Evolutionary conservation across 176 grass and related monocot species (phyloP).

Genomic region (Lolium rigidum): DNA sequence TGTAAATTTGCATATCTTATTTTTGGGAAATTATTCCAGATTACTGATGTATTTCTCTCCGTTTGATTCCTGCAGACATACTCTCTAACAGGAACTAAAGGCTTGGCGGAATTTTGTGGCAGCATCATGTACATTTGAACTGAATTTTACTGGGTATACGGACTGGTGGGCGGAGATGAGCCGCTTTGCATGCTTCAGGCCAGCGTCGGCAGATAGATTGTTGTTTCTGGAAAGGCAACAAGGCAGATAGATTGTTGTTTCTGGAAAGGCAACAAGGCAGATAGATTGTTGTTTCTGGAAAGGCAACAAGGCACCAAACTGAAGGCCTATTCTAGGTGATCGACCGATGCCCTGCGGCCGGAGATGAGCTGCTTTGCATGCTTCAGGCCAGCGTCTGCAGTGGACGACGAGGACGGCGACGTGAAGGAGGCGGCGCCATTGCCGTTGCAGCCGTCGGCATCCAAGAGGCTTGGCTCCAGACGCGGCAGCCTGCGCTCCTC

Average conservation of each 20-base stretch:
- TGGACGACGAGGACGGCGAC: slow-evolving; percentile 14
- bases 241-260: not conserved
- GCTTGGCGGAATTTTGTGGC: slow-evolving; percentile 32
- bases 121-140: slow-evolving; percentile 60
- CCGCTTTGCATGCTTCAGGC: too few species aligned
- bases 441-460: not conserved
- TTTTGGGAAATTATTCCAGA: too few species aligned
- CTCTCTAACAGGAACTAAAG: slow-evolving; percentile 41
- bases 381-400: slow-evolving; percentile 34
- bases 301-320: not conserved
- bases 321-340: not conserved
- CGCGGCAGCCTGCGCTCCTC: not conserved
- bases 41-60: slow-evolving; percentile 17
- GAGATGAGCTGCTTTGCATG: slow-evolving; percentile 51
- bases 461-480: slow-evolving; percentile 18
- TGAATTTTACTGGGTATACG: slow-evolving; percentile 61
- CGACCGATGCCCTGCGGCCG: not conserved
- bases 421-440: not conserved
- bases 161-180: not conserved
- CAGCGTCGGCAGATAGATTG: too few species aligned
- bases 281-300: too few species aligned
- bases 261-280: not conserved
- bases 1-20: not conserved
- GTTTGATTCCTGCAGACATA: slow-evolving; percentile 42
- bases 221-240: too few species aligned